These are phyloP conservation scores for Grifola frondosa DNA, from an alignment of 1,284 basidiomycete genomes.

Conservation along the genomic window DNA sequence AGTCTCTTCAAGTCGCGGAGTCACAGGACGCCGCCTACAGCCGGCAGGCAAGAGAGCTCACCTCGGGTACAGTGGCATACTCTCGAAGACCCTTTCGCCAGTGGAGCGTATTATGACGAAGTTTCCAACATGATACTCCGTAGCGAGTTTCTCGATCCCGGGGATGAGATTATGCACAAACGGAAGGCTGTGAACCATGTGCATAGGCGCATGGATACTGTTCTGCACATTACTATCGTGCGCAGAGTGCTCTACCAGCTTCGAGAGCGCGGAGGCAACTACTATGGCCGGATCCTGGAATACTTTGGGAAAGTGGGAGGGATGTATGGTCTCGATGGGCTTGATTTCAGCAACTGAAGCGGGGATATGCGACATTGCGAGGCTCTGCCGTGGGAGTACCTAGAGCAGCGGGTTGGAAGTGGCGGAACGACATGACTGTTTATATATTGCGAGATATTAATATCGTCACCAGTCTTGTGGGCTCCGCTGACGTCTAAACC, in stretches of 20 bases:
- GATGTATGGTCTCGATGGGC: conserved; percentile 30
- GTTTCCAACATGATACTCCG: conserved; percentile 61
- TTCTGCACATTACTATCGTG: conserved; percentile 38
- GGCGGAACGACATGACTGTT: no score
- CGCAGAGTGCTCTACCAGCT: conserved; percentile 44
- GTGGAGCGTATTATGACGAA: conserved; percentile 62
- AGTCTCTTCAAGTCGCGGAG: no score
- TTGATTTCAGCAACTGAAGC: conserved; percentile 19
- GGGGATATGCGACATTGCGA: conserved; percentile 15
- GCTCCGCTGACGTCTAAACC: no score
- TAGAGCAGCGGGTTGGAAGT: no score
- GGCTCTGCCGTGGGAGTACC: no score
- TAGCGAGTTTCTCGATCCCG: conserved; percentile 52
- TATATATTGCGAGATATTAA: no score
- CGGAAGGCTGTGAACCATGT: conserved; percentile 28
- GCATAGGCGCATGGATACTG: conserved; percentile 42
- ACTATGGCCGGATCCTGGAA: conserved; percentile 19
- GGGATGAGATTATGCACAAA: conserved; percentile 51
- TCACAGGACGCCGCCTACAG: no score
- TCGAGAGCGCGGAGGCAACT: conserved; percentile 33
- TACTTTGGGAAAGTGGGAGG: conserved; percentile 26
- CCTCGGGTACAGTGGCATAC: conserved; percentile 77
- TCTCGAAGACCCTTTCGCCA: conserved; percentile 69
- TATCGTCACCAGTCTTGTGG: no score
- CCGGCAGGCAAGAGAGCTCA: conserved; percentile 16